Conservation (phyloP, 2,329 filamentous ascomycete species). For the Cercospora sp. region DNA sequence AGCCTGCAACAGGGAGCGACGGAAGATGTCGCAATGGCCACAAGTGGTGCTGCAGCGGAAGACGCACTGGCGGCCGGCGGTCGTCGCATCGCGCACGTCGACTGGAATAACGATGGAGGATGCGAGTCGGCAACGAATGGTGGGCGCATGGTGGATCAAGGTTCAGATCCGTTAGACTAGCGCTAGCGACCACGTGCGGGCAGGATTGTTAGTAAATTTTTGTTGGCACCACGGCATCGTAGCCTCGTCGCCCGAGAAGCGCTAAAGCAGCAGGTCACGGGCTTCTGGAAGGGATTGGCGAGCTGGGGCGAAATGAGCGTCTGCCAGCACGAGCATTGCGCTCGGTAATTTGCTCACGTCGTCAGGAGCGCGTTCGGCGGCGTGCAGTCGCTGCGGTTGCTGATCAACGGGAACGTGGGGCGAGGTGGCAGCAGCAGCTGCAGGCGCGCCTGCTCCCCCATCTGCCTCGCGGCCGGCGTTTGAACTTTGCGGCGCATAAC, state of each 20-base stretch:
- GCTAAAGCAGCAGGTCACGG: background rate
- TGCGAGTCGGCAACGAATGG: background rate
- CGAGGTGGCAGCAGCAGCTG: background rate
- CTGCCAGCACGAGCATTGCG: background rate
- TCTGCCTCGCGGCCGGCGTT: background rate
- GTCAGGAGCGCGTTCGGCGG: background rate
- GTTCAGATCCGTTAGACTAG: background rate
- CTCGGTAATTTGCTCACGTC: constrained; percentile 4
- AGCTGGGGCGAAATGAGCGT: constrained; percentile 1
- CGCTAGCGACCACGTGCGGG: constrained; percentile 4
- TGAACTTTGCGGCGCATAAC: background rate
- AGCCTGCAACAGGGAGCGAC: background rate
- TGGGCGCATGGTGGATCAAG: constrained; percentile 1
- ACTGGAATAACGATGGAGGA: background rate
- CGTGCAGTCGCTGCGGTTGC: no score
- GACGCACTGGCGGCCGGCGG: background rate
- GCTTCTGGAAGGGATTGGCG: constrained; percentile 7
- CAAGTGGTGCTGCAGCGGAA: background rate
- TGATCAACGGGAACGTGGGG: no score
- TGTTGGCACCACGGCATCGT: no score
- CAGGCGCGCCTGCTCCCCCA: background rate
- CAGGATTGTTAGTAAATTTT: background rate
- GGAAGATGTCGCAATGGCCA: background rate
- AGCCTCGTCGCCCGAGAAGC: background rate
- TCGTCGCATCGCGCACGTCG: background rate